Percentiles rank a stretch among this genome's conserved stretches.
phyloP scores from a whole-genome alignment of 2,329 filamentous ascomycete genomes.

The Sporothrix euskadiensis region DNA sequence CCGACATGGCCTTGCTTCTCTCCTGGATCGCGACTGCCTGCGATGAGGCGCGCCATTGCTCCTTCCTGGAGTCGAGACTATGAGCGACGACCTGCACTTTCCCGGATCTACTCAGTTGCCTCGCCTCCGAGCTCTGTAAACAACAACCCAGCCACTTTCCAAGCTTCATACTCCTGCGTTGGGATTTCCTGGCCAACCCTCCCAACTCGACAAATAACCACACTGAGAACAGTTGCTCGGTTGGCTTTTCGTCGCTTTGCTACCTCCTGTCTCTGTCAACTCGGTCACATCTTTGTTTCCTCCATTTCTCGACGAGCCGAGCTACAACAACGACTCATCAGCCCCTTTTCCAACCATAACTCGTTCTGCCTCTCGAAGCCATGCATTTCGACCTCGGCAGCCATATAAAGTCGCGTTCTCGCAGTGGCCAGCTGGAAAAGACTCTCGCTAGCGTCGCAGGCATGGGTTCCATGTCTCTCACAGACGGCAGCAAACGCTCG shows the following conservation, averaged over 20 bases:
- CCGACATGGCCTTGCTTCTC: not conserved
- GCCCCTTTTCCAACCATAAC: not conserved
- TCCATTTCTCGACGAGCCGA: not conserved
- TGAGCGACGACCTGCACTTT: not conserved
- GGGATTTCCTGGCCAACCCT: constrained; percentile 4
- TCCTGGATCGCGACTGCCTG: constrained; percentile 3
- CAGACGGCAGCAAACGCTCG: constrained; percentile 33
- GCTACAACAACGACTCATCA: not conserved
- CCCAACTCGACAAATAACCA: not conserved
- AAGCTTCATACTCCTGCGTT: not conserved
- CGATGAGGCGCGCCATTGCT: not conserved
- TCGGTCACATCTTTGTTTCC: not conserved
- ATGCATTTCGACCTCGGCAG: constrained; percentile 48
- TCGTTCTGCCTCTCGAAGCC: constrained; percentile 20
- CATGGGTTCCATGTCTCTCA: constrained; percentile 22
- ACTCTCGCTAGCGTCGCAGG: constrained; percentile 29
- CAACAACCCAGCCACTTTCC: not conserved
- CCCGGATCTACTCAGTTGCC: not conserved
- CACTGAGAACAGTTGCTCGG: not conserved
- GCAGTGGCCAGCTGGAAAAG: constrained; percentile 53
- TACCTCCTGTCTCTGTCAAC: not conserved
- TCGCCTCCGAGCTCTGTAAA: not conserved
- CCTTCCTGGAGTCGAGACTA: not conserved
- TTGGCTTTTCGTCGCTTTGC: not conserved
- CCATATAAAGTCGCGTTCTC: constrained; percentile 49